Evolutionary conservation across 495 filamentous ascomycete species (phyloP).

Genomic region (Pyrenopolyporus hunteri): DNA sequence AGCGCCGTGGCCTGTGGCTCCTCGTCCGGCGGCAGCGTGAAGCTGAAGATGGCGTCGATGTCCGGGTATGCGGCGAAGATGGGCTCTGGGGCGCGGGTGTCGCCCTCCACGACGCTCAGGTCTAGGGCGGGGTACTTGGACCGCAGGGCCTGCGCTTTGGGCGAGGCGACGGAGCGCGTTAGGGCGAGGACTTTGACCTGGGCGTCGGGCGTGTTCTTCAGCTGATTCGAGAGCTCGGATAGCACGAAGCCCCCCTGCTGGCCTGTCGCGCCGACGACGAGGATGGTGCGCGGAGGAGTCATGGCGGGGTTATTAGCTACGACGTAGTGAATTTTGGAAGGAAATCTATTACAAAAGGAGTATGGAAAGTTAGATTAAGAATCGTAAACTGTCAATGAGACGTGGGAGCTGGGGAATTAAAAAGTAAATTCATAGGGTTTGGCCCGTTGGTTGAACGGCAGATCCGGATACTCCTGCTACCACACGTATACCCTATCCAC

Average conservation of each 20-base stretch:
- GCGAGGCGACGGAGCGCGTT: conserved; percentile 64
- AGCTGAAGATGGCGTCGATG: conserved; percentile 57
- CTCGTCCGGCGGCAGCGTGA: conserved; percentile 56
- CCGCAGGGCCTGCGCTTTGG: conserved; percentile 59
- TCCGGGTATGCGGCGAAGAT: conserved; percentile 61
- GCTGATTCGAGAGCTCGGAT: conserved; percentile 55
- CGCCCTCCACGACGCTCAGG: conserved; percentile 63
- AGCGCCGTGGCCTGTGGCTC: conserved; percentile 66
- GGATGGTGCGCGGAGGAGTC: conserved; percentile 46
- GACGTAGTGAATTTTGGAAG: too few relatives aligned
- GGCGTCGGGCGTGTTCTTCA: conserved; percentile 34
- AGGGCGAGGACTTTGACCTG: conserved; percentile 70
- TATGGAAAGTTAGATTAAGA: too few relatives aligned
- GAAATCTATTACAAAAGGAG: too few relatives aligned
- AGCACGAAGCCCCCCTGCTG: conserved; percentile 72
- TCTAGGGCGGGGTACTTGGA: conserved; percentile 36
- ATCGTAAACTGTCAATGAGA: too few relatives aligned
- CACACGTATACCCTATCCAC: too few relatives aligned
- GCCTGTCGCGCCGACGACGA: conserved; percentile 74
- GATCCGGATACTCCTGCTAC: not conserved
- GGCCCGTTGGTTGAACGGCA: too few relatives aligned
- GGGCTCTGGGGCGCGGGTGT: conserved; percentile 55
- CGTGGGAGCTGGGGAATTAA: too few relatives aligned
- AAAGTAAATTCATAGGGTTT: too few relatives aligned
- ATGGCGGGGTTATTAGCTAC: conserved; percentile 14